Evolutionary conservation across 306 rosid species (phyloP), one percentile per base, ranked within the genome.

Genomic region (Dicorynia guianensis): DNA sequence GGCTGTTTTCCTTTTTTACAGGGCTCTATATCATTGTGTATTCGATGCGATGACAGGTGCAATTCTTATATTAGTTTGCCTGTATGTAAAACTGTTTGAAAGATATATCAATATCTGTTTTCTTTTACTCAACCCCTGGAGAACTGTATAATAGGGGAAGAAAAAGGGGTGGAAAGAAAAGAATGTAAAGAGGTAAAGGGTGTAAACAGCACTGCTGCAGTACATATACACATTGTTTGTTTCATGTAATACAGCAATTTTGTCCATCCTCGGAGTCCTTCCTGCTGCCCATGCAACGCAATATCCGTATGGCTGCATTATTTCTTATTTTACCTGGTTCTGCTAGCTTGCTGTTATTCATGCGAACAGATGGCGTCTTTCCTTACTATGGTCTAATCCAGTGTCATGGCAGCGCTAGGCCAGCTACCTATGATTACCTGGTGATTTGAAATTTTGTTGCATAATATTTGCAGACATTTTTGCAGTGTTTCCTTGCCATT

Each of bases 31-130:
- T 63, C 70, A 73, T 81, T 82, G 72, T 50, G 62, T 83, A 64
- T 76, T 68, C 85, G 75, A 49, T 87, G 93, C 81, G 36, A 79
- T 67, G 43, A 74, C 56, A 80, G 90, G 81, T 81, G 88, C 84
- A 72, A 94, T 95, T 95, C 99, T 89, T 95, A 90, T 52, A 88
- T 87, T 90, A 83, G 87, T 87, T 89, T 92, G 88, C 83, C 63
- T 89, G 88, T 85, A 87, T 81, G 91, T 89, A 88, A 78, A 81
- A 80, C 85, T 76, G 85, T 88, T 80, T 75, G 71, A 82, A 85
- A 86, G 92, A 90, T 90, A 87, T 76, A 85, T 87, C 85, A 63
- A 71, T 76, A 75, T 84, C 75, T 83, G 58, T 52, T 84, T 80
- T 85, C 81, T 80, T 62, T 75, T 39, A 63, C 80, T 60, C 67